Base-by-base conservation (phyloP, 108 stramenopile species). In the Aurantiochytrium sp. region DNA sequence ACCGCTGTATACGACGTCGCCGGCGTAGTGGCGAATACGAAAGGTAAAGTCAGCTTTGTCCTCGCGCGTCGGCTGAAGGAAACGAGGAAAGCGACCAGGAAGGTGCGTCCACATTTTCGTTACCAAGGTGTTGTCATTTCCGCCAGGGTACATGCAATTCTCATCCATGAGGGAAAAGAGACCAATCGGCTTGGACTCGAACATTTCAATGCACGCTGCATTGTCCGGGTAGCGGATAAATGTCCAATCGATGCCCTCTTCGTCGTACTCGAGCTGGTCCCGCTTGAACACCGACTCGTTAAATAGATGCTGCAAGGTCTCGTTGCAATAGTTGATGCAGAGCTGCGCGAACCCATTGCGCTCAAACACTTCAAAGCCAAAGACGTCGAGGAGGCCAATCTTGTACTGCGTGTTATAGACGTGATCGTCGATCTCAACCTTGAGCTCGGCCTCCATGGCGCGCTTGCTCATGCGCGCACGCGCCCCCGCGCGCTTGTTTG, bases 151-250 rank as follows among this genome's bases (percentile, higher is more conserved):
- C 19, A 96, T 88, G 92, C 98, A 98, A 90, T 98, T 92, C 59
- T 94, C 95, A 64, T 94, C 94, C 44, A 95, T 93, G 89, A 94
- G 91, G 28, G 92, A 60, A 12, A 95, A 59, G 47, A 95, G 60
- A 8, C 95, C 95, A n/a, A 91, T 90, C 60, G 69, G 96, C 88
- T 94, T 94, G n/a, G 94, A 93, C 93, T 98, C 97, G 92, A 99
- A 97, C 18, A 99, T 97, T 72, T 99, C 98, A 55, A 99, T 90
- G 93, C 98, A 98, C 89, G 98, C 97, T 90, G 97, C 95, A 92
- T 99, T 99, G 94, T 99, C 98, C 12, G 98, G 97, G 90, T 98
- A 98, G 19, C 93, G 91, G 89, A 99, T 88, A 93, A 93, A 92
- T 60, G 72, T 55, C 92, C 92, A 92, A 55, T 91, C 93, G 47